These are phyloP conservation scores for Trypanosoma scelopori DNA, from an alignment of 208 protist species.

Conservation along the genomic window DNA sequence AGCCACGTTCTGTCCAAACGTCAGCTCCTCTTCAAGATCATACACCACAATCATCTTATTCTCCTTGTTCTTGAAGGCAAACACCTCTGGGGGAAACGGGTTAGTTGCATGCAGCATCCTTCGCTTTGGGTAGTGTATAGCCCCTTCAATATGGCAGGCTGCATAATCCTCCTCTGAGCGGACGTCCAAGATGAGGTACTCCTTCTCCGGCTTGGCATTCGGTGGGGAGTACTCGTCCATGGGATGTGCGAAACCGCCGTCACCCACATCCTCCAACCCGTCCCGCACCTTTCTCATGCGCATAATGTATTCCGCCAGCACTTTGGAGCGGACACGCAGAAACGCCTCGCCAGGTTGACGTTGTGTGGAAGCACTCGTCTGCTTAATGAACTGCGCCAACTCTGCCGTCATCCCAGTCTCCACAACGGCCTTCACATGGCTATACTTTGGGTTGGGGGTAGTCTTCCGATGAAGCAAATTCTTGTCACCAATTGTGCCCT, in stretches of 20 bases:
- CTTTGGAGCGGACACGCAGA: slow-evolving; percentile 50
- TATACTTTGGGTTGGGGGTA: slow-evolving; percentile 55
- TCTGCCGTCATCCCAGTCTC: slow-evolving; percentile 82
- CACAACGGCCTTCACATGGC: slow-evolving; percentile 67
- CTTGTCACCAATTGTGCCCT: slow-evolving; percentile 67
- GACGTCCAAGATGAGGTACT: slow-evolving; percentile 82
- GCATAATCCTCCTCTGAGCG: slow-evolving; percentile 73
- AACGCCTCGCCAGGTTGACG: slow-evolving; percentile 75
- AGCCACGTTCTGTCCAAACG: slow-evolving; percentile 40
- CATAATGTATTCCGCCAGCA: slow-evolving; percentile 49
- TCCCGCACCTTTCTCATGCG: slow-evolving; percentile 23
- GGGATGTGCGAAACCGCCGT: slow-evolving; percentile 77
- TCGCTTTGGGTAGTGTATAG: slow-evolving; percentile 81
- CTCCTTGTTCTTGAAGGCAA: slow-evolving; percentile 86
- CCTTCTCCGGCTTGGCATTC: slow-evolving; percentile 16
- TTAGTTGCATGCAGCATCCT: slow-evolving; percentile 74
- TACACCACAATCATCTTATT: slow-evolving; percentile 86
- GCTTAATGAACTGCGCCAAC: slow-evolving; percentile 60
- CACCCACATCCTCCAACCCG: slow-evolving; percentile 27
- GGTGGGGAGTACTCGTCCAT: slow-evolving; percentile 80
- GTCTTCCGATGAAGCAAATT: slow-evolving; percentile 55
- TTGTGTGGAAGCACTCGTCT: slow-evolving; percentile 41
- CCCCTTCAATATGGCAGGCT: slow-evolving; percentile 73
- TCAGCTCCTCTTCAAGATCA: slow-evolving; percentile 80
- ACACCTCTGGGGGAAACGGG: slow-evolving; percentile 84